phyloP scores from a whole-genome alignment of 345 rosid species.

The Angophora floribunda region DNA sequence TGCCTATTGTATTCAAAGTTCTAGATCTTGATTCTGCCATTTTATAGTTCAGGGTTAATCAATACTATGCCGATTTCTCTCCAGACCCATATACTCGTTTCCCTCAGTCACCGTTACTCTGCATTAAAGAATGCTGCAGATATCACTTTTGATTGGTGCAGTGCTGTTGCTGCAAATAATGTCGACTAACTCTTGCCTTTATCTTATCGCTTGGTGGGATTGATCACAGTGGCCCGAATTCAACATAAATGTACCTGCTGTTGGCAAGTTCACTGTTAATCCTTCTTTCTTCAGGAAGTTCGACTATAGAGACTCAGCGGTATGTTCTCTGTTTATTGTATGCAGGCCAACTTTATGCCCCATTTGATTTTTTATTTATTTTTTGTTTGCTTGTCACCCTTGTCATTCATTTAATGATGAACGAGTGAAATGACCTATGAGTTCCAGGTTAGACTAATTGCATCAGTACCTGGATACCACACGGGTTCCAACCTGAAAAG shows the following conservation, averaged over 20 bases:
- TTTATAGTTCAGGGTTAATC: neutral
- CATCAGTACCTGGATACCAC: constrained; percentile 96
- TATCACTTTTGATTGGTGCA: neutral
- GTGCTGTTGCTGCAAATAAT: neutral
- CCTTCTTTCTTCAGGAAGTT: constrained; percentile 82
- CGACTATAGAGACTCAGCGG: constrained; percentile 56
- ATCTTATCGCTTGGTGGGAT: neutral
- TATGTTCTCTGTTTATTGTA: constrained; percentile 10
- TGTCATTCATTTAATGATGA: neutral
- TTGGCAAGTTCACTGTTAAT: constrained; percentile 51
- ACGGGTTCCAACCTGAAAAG: constrained; percentile 60
- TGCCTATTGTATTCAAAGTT: neutral
- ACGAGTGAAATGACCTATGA: neutral
- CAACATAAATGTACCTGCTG: constrained; percentile 43
- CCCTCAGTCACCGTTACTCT: neutral
- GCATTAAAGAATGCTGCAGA: neutral
- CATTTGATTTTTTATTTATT: neutral
- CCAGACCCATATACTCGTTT: neutral
- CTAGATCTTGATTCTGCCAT: neutral
- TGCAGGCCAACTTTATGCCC: neutral
- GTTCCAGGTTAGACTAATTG: constrained; percentile 68
- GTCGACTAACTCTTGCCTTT: neutral
- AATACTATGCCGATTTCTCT: neutral
- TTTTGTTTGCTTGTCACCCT: neutral
- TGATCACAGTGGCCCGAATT: constrained; percentile 70